phyloP scores from a whole-genome alignment of 441 rosid species.

The Viola pubescens region DNA sequence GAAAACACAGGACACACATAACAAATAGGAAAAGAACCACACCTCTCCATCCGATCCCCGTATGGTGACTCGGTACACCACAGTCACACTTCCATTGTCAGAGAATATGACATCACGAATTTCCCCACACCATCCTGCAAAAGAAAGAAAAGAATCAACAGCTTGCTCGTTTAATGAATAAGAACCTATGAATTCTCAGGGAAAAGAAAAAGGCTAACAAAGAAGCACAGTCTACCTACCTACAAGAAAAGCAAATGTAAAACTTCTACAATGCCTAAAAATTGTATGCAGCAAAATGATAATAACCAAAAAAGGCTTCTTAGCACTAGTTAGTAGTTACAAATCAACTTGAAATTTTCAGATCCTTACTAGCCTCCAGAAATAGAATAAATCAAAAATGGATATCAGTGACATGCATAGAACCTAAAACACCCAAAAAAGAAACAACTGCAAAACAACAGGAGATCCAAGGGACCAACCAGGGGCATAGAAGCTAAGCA shows the following conservation, averaged over 20 bases:
- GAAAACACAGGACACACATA: neutral
- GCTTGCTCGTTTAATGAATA: neutral
- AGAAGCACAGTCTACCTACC: too few species aligned
- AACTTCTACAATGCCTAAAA: too few species aligned
- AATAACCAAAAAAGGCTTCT: too few species aligned
- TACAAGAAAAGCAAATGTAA: too few species aligned
- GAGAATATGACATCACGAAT: constrained; percentile 90
- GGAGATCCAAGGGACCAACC: constrained; percentile 36
- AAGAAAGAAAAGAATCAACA: neutral
- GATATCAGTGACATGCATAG: neutral
- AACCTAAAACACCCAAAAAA: neutral
- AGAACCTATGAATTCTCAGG: too few species aligned
- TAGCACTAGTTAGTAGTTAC: too few species aligned
- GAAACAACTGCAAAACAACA: neutral
- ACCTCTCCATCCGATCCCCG: constrained; percentile 98
- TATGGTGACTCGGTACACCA: constrained; percentile 85
- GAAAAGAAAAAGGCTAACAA: too few species aligned
- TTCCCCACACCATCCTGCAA: constrained; percentile 96
- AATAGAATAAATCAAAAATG: too few species aligned
- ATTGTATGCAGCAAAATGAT: too few species aligned
- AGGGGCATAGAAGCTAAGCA: constrained; percentile 95
- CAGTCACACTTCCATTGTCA: constrained; percentile 78
- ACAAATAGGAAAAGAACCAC: constrained; percentile 14
- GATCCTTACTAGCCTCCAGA: too few species aligned
- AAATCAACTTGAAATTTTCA: too few species aligned